Evolutionary conservation across 2,329 filamentous ascomycete genomes (phyloP).

Genomic region (Alternaria sp.): DNA sequence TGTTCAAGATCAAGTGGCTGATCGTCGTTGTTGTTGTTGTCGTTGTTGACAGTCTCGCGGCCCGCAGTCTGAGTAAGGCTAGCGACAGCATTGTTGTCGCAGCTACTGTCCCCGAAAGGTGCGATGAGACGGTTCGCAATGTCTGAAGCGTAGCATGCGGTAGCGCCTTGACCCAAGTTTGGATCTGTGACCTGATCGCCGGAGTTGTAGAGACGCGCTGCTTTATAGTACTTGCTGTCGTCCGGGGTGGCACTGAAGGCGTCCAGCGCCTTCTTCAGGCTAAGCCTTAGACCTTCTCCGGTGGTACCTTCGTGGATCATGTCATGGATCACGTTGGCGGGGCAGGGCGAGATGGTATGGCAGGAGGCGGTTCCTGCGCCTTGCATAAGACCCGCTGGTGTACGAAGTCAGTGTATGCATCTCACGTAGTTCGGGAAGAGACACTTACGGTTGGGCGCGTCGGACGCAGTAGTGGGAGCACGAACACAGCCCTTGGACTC

Average conservation of each 20-base stretch:
- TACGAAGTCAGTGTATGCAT: background rate
- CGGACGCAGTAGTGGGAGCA: conserved; percentile 52
- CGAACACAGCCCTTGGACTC: conserved; percentile 57
- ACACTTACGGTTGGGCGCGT: conserved; percentile 45
- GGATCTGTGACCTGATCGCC: conserved; percentile 47
- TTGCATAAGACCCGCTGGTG: conserved; percentile 54
- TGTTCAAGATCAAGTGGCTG: background rate
- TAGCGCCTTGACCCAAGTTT: conserved; percentile 51
- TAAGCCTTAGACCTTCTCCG: conserved; percentile 52
- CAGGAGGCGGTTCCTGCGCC: conserved; percentile 39
- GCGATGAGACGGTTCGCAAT: conserved; percentile 56
- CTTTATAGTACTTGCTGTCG: conserved; percentile 54
- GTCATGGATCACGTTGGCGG: conserved; percentile 37
- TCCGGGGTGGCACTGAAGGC: conserved; percentile 30
- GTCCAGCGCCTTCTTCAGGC: conserved; percentile 49
- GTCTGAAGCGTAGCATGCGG: conserved; percentile 59
- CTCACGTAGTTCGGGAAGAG: background rate
- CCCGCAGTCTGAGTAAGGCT: background rate
- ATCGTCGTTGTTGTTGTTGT: background rate
- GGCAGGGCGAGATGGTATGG: conserved; percentile 50
- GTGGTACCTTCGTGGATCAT: conserved; percentile 54
- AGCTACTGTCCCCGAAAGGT: background rate
- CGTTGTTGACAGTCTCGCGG: background rate
- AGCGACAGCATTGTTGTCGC: background rate
- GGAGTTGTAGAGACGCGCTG: conserved; percentile 60